Conservation (phyloP, 108 stramenopile species). For the Cyclotella cryptica region DNA sequence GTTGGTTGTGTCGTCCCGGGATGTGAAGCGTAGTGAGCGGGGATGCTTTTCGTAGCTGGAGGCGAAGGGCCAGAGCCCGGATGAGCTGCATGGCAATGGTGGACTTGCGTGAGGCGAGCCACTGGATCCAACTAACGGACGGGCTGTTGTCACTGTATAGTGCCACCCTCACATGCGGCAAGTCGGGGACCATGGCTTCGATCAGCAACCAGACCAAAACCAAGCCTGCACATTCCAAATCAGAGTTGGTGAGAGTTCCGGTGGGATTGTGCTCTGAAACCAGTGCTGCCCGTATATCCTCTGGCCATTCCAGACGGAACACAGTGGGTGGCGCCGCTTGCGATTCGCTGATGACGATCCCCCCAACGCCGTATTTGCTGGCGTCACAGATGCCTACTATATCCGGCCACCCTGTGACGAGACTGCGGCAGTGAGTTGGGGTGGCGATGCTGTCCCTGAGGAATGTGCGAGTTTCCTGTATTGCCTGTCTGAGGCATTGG, state of each 20-base stretch:
- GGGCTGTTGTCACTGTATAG: slow-evolving; percentile 16
- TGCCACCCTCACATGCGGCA: neutral
- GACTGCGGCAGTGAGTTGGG: no score
- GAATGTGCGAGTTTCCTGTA: no score
- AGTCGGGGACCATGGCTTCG: neutral
- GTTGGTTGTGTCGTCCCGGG: neutral
- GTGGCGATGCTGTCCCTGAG: no score
- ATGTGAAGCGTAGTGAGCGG: slow-evolving; percentile 12
- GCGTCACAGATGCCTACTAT: no score
- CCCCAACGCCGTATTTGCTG: no score
- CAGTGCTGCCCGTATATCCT: neutral
- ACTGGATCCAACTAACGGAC: neutral
- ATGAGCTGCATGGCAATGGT: neutral
- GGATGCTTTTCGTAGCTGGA: neutral
- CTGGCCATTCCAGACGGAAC: neutral
- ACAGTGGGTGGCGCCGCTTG: no score
- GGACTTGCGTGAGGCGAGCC: no score
- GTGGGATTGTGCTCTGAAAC: neutral
- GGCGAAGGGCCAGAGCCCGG: slow-evolving; percentile 2
- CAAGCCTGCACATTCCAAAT: slow-evolving; percentile 12
- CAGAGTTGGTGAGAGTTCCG: slow-evolving; percentile 7
- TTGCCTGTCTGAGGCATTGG: no score
- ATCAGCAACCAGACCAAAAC: neutral
- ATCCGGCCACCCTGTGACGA: no score
- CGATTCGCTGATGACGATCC: no score